These are phyloP conservation scores for Termitomyces titanicus DNA, from an alignment of 768 basidiomycete species.

Conservation along the genomic window DNA sequence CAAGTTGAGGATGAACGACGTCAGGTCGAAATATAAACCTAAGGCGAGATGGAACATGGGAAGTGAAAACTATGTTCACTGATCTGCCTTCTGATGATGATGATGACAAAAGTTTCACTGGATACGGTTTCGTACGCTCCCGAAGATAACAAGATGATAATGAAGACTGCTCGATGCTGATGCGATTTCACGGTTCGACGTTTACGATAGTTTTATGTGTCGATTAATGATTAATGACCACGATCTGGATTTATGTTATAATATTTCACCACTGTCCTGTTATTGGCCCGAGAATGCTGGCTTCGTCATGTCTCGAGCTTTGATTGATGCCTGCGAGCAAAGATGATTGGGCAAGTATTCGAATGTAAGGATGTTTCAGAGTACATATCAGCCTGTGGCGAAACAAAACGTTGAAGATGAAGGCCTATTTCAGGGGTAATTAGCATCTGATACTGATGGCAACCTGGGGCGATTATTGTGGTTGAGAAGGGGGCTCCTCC, in stretches of 20 bases:
- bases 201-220: background rate
- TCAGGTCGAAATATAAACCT: constrained; percentile 52
- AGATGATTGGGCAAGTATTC: too few relatives aligned
- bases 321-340: too few relatives aligned
- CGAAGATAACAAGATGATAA: background rate
- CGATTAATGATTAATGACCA: background rate
- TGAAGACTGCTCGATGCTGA: background rate
- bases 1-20: constrained; percentile 48
- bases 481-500: too few relatives aligned
- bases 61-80: constrained; percentile 42
- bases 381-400: too few relatives aligned
- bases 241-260: background rate
- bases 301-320: too few relatives aligned
- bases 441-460: too few relatives aligned
- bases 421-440: too few relatives aligned
- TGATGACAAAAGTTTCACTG: background rate
- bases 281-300: too few relatives aligned
- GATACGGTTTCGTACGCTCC: background rate
- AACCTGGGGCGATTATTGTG: too few relatives aligned
- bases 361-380: too few relatives aligned
- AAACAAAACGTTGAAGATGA: too few relatives aligned
- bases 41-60: constrained; percentile 47
- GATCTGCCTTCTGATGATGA: background rate
- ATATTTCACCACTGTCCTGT: too few relatives aligned
- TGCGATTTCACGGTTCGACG: background rate